Evolutionary conservation across 176 grass and related monocot genomes (phyloP).

Genomic region (Hordeum vulgare): MorexV3_pseudomolecules_assembly NC_058520.1:573571446-573571945

Average conservation of each 20-base stretch:
- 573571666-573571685: constrained; percentile 69
- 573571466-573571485: constrained; percentile 26
- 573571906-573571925: not conserved
- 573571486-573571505: constrained; percentile 3
- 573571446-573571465: too few species aligned
- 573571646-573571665: constrained; percentile 85
- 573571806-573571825: not conserved
- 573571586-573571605: not conserved
- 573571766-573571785: not conserved
- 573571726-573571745: constrained; percentile 91
- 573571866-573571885: not conserved
- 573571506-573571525: not conserved
- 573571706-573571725: constrained; percentile 44
- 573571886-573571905: constrained; percentile 40
- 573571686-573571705: constrained; percentile 58
- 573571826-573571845: not conserved
- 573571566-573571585: not conserved
- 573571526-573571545: not conserved
- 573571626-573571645: not conserved
- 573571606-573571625: not conserved
- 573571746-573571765: constrained; percentile 72
- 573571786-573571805: not conserved
- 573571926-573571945: constrained; percentile 10
- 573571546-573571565: not conserved
- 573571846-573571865: not conserved